A percentile compares a stretch with the other conserved stretches of the same genome.
Conservation (phyloP, 2,329 filamentous ascomycete species). For the Alternaria sp. region DNA sequence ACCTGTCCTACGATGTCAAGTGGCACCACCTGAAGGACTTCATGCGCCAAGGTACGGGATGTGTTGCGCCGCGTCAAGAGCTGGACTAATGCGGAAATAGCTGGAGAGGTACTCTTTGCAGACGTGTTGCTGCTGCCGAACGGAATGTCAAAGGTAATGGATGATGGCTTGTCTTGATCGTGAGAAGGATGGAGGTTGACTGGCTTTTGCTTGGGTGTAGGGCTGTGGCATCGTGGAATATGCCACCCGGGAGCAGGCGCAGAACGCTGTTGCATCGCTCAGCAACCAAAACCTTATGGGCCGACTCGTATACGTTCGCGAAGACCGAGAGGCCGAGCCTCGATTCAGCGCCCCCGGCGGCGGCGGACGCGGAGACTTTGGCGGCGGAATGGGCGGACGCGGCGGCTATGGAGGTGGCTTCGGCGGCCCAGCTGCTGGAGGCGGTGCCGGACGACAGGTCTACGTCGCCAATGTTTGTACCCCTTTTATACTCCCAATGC, state of each 20-base stretch:
- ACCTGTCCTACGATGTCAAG: constrained; percentile 99
- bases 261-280: constrained; percentile 94
- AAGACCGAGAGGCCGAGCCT: constrained; percentile 98
- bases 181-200: constrained; percentile 96
- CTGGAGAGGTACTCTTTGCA: constrained; percentile 99
- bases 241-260: constrained; percentile 98
- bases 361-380: constrained; percentile 62
- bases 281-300: constrained; percentile 99
- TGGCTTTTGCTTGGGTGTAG: constrained; percentile 93
- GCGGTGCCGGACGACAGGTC: constrained; percentile 82
- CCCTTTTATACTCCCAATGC: constrained; percentile 31
- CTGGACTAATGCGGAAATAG: constrained; percentile 62
- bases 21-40: constrained; percentile 99
- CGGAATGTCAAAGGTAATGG: constrained; percentile 99
- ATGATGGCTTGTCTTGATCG: constrained; percentile 80
- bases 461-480: constrained; percentile 97
- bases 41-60: constrained; percentile 92
- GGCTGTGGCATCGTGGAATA: constrained; percentile 99
- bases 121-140: constrained; percentile 99
- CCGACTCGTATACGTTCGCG: constrained; percentile 96
- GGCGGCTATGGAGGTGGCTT: constrained; percentile 57
- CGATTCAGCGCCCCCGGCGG: constrained; percentile 80
- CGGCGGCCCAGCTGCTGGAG: constrained; percentile 66
- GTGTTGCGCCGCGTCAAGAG: constrained; percentile 23
- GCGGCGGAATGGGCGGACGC: constrained; percentile 45